Evolutionary conservation across 805 yeast species (phyloP).

Genomic region (Hermanozyma aechmeae): DNA sequence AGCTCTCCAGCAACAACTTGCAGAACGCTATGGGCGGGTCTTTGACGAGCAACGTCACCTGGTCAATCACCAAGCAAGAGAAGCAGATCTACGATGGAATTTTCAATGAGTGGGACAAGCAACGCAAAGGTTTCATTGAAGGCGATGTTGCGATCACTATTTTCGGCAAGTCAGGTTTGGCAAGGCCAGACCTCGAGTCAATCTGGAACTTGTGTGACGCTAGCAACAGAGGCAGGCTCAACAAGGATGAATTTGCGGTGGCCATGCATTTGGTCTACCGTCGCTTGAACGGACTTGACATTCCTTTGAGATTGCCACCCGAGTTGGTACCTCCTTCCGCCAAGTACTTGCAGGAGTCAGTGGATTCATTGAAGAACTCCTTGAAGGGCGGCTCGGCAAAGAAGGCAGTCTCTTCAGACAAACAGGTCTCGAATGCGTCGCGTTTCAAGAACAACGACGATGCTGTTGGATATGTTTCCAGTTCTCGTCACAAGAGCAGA

Average conservation of each 20-base stretch:
- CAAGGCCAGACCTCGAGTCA: constrained; percentile 75
- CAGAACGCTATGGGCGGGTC: constrained; percentile 35
- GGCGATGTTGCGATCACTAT: constrained; percentile 79
- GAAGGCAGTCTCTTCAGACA: constrained; percentile 10
- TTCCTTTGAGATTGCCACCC: constrained; percentile 78
- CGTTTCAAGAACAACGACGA: constrained; percentile 68
- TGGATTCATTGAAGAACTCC: constrained; percentile 60
- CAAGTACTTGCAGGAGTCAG: constrained; percentile 60
- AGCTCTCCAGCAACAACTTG: constrained; percentile 24
- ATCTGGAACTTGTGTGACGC: constrained; percentile 89
- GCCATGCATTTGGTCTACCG: constrained; percentile 97
- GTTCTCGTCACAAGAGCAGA: constrained; percentile 49
- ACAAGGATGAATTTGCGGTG: constrained; percentile 85
- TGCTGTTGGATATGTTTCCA: constrained; percentile 56
- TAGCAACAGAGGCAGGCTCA: constrained; percentile 72
- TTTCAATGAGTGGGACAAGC: constrained; percentile 78
- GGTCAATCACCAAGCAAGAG: constrained; percentile 85
- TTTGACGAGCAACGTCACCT: constrained; percentile 48
- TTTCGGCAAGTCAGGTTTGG: constrained; percentile 84
- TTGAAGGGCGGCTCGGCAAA: constrained; percentile 30
- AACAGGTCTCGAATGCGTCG: constrained; percentile 12
- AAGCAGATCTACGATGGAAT: constrained; percentile 79
- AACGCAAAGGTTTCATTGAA: constrained; percentile 57
- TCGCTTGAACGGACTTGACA: constrained; percentile 76
- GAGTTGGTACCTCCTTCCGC: constrained; percentile 85